Conservation (phyloP, 345 rosid genomes). For the Ricinus communis region DNA sequence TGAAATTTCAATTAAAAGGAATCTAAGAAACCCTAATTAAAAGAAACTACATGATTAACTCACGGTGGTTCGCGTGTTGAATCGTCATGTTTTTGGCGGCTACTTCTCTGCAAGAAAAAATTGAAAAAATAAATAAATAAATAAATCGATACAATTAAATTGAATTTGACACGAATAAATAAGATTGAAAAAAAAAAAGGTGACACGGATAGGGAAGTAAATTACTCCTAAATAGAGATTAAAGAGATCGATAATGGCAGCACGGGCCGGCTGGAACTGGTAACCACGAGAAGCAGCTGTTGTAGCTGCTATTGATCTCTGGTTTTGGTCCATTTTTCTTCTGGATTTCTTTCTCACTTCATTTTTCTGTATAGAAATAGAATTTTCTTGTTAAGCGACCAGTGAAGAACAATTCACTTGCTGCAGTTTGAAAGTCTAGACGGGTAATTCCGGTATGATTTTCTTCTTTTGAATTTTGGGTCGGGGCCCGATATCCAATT, state of each 20-base stretch:
- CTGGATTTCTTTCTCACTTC: not conserved
- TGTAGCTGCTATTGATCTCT: conserved; percentile 46
- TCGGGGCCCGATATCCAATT: no score
- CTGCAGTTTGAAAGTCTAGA: not conserved
- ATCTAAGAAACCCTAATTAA: not conserved
- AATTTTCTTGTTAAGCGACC: not conserved
- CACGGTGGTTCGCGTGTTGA: conserved; percentile 79
- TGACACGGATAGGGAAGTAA: not conserved
- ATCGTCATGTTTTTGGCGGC: conserved; percentile 71
- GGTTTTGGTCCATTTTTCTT: conserved; percentile 69
- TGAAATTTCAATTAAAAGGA: not conserved
- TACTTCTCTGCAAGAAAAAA: conserved; percentile 56
- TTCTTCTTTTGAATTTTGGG: no score
- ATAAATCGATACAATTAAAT: not conserved
- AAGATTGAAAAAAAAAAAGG: not conserved
- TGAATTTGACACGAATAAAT: not conserved
- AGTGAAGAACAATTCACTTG: not conserved
- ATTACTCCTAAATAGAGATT: conserved; percentile 84
- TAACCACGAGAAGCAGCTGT: conserved; percentile 58
- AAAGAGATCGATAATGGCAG: conserved; percentile 81
- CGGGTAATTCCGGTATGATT: no score
- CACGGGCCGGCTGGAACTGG: conserved; percentile 76
- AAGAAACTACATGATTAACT: conserved; percentile 23
- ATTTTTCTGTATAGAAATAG: no score
- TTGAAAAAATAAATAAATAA: not conserved